phyloP scores from a whole-genome alignment of 1,284 basidiomycete species.

The Paramarasmius palmivorus region DNA sequence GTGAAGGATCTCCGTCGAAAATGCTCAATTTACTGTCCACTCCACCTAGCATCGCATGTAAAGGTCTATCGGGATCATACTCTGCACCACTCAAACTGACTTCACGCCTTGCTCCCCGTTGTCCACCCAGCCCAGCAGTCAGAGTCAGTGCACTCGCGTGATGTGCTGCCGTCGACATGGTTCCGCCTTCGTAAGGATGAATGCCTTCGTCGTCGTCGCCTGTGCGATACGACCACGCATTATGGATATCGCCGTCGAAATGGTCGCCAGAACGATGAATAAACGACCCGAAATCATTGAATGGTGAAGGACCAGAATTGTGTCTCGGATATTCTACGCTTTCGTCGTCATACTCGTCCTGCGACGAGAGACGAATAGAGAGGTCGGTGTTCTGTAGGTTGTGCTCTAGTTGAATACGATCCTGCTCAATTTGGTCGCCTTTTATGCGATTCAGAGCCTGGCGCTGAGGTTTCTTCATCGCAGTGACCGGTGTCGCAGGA shows the following conservation, averaged over 20 bases:
- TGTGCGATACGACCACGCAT: slow-evolving; percentile 66
- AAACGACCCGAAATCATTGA: slow-evolving; percentile 59
- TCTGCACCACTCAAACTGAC: slow-evolving; percentile 73
- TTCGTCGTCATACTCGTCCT: slow-evolving; percentile 37
- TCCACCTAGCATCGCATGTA: slow-evolving; percentile 71
- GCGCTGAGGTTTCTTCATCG: slow-evolving; percentile 1
- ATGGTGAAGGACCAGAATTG: slow-evolving; percentile 51
- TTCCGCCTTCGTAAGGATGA: slow-evolving; percentile 63
- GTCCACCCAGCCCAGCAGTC: slow-evolving; percentile 71
- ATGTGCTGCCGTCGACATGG: slow-evolving; percentile 80
- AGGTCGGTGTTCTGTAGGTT: slow-evolving; percentile 71
- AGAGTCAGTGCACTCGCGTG: slow-evolving; percentile 86
- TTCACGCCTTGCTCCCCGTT: slow-evolving; percentile 44
- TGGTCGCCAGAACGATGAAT: slow-evolving; percentile 58
- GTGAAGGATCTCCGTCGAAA: slow-evolving; percentile 52
- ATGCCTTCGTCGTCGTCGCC: slow-evolving; percentile 66
- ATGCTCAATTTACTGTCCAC: slow-evolving; percentile 50
- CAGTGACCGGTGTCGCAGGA: slow-evolving; percentile 1
- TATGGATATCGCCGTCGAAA: slow-evolving; percentile 51
- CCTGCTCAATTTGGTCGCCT: slow-evolving; percentile 69
- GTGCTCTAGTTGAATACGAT: slow-evolving; percentile 73
- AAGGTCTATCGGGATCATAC: slow-evolving; percentile 83
- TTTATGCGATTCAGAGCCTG: slow-evolving; percentile 38
- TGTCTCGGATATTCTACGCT: slow-evolving; percentile 71
- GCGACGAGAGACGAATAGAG: slow-evolving; percentile 61